Evolutionary conservation across 345 rosid genomes (phyloP).

Genomic region (Turritis glabra): DNA sequence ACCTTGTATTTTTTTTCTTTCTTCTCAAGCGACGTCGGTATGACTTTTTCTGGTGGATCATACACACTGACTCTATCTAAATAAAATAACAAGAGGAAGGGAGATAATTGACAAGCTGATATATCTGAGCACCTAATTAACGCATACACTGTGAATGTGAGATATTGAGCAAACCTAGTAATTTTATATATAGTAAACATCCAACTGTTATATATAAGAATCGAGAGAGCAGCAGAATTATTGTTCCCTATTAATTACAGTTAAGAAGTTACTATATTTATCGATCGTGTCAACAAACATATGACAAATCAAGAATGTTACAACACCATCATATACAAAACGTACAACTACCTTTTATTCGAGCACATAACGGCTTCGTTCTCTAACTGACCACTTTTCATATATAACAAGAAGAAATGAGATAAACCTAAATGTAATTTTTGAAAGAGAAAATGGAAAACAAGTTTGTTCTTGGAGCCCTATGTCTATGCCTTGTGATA

Average conservation of each 20-base stretch:
- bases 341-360: neutral
- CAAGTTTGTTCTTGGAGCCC: conserved; percentile 13
- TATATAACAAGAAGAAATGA: neutral
- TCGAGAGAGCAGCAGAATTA: neutral
- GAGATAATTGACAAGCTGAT: no score
- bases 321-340: neutral
- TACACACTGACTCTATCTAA: no score
- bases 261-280: conserved; percentile 9
- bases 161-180: neutral
- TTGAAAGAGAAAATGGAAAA: neutral
- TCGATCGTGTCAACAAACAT: conserved; percentile 20
- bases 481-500: conserved; percentile 24
- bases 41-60: no score
- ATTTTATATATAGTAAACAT: neutral
- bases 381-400: neutral
- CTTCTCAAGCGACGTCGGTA: no score
- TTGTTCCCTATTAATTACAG: neutral
- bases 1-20: no score
- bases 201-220: neutral
- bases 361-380: neutral
- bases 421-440: neutral
- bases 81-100: no score
- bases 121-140: neutral
- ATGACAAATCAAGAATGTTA: conserved; percentile 17
- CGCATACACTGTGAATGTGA: neutral